Base-by-base conservation (phyloP, 139 green algal genomes). In the Asterochloris erici region DNA sequence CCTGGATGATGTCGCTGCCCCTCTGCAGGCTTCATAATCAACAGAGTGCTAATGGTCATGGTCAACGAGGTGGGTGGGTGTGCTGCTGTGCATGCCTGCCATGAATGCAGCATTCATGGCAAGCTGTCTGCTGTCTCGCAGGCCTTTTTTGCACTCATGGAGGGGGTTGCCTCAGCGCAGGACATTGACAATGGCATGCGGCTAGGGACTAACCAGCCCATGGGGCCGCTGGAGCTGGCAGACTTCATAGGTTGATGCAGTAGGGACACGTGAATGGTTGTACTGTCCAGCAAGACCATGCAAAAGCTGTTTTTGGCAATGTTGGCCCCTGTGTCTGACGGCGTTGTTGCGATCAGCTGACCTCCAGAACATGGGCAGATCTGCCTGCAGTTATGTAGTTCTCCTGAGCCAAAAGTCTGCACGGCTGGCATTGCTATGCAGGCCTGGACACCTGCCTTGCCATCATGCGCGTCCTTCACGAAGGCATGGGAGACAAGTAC, bases 31-130 rank as follows among this genome's bases (percentile, higher is more conserved):
- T 98, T 98, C 86, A 92, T 98, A 24, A 89, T 98, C n/a, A 99
- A 99, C 86, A 90, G 96, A 19, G 83, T 98, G 24, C 88, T 99
- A 10, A 99, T 99, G 91, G 96, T 95, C 11, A 94, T 97, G 91
- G 95, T 98, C 89, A 99, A 99, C 82, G 96, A 99, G 38, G 38
- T 54, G 38, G 6, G 38, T 54, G 38, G 38, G 38, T 10, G 4
- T 54, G 82, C 93, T 93, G 28, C 96, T 98, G 84, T 96, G 88
- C 79, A 54, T 54, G 38, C 38, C 38, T 54, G 38, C 38, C 38
- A 54, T 54, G 38, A 54, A 6, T 54, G 2, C 38, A 54, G 38
- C 38, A 54, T 54, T 54, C 38, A 54, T 54, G 38, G 38, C 38
- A 54, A 6, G 38, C 38, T 54, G 38, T 54, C 38, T 54, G 38